These are phyloP conservation scores for Mucor irregularis DNA, from an alignment of 371 early-diverging fungal genomes.

Conservation along the genomic window DNA sequence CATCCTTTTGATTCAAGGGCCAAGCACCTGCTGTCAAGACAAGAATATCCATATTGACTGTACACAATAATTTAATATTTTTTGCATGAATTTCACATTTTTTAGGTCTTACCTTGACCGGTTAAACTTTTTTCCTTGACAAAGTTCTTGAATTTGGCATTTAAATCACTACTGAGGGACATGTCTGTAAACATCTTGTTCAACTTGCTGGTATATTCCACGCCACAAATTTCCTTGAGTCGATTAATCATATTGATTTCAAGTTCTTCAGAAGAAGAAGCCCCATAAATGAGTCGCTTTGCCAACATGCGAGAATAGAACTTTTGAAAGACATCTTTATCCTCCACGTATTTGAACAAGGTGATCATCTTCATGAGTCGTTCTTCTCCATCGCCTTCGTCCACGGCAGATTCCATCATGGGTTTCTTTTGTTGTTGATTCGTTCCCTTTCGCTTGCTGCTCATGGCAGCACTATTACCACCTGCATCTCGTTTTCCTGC, in stretches of 20 bases:
- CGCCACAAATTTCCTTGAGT: slow-evolving; percentile 89
- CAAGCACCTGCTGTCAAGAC: slow-evolving; percentile 90
- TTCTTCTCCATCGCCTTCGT: slow-evolving; percentile 59
- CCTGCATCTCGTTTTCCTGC: slow-evolving; percentile 37
- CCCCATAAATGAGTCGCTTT: slow-evolving; percentile 80
- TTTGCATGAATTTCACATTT: background rate
- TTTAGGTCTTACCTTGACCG: slow-evolving; percentile 39
- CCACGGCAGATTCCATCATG: slow-evolving; percentile 7
- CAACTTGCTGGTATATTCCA: slow-evolving; percentile 89
- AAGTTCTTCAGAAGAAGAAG: slow-evolving; percentile 80
- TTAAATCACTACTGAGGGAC: slow-evolving; percentile 81
- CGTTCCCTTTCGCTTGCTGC: slow-evolving; percentile 15
- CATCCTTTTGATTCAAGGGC: slow-evolving; percentile 72
- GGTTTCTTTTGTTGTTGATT: slow-evolving; percentile 11
- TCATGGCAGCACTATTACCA: slow-evolving; percentile 1
- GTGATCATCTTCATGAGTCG: slow-evolving; percentile 55
- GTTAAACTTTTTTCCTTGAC: slow-evolving; percentile 37
- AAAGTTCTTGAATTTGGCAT: slow-evolving; percentile 44
- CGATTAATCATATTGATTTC: slow-evolving; percentile 85
- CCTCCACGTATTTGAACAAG: slow-evolving; percentile 89
- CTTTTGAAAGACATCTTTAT: slow-evolving; percentile 94
- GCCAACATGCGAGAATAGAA: slow-evolving; percentile 89
- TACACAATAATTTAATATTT: background rate
- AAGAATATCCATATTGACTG: slow-evolving; percentile 74
- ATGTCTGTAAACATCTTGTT: slow-evolving; percentile 94